Conservation (phyloP, 345 rosid genomes). For the Syzygium aromaticum region DNA sequence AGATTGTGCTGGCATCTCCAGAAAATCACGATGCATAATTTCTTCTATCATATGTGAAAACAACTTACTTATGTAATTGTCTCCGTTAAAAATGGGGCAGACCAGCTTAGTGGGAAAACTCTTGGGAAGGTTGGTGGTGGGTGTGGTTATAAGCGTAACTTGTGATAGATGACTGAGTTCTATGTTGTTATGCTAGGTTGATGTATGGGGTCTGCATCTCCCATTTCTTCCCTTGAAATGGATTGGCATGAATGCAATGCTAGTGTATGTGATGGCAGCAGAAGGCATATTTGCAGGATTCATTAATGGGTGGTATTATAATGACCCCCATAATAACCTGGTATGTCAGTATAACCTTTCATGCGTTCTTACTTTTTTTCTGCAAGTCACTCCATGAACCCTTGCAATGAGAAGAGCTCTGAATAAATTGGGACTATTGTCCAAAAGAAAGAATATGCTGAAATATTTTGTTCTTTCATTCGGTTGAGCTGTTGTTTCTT, state of each 20-base stretch:
- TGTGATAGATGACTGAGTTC: background rate
- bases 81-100: background rate
- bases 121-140: background rate
- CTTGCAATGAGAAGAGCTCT: background rate
- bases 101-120: background rate
- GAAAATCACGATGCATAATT: background rate
- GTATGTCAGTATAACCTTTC: constrained; percentile 18
- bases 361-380: background rate
- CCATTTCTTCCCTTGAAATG: constrained; percentile 62
- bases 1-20: background rate
- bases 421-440: background rate
- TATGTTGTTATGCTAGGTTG: constrained; percentile 39
- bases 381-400: background rate
- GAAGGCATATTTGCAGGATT: constrained; percentile 85
- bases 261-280: constrained; percentile 95
- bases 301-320: constrained; percentile 79
- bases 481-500: background rate
- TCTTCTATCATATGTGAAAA: background rate
- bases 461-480: background rate
- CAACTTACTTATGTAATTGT: background rate
- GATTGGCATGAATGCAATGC: constrained; percentile 96
- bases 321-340: constrained; percentile 61
- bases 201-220: constrained; percentile 32
- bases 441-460: background rate
- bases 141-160: background rate